A percentile compares a stretch with the other conserved stretches of the same genome.
These are phyloP conservation scores for Cytospora piceicola DNA, from an alignment of 2,329 filamentous ascomycete species.

Conservation along the genomic window DNA sequence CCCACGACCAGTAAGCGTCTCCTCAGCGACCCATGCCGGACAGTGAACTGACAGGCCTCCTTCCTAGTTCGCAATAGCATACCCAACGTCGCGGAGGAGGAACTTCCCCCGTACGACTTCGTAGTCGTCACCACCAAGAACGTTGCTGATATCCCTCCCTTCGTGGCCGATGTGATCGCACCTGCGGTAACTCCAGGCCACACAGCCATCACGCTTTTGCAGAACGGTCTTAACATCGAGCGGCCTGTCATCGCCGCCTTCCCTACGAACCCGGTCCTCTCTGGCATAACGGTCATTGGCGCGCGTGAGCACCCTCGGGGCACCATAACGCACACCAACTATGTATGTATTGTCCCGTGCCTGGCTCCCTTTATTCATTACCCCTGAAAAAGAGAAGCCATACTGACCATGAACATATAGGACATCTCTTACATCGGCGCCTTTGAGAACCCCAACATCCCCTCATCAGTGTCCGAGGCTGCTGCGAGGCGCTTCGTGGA, in stretches of 20 bases:
- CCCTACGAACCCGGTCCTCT: slow-evolving; percentile 56
- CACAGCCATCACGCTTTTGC: slow-evolving; percentile 60
- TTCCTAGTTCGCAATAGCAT: slow-evolving; percentile 50
- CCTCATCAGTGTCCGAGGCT: slow-evolving; percentile 25
- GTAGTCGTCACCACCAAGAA: slow-evolving; percentile 64
- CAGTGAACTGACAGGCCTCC: neutral
- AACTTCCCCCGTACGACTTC: slow-evolving; percentile 53
- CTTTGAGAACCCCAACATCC: slow-evolving; percentile 48
- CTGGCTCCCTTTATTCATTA: too few species aligned
- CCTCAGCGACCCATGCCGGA: neutral
- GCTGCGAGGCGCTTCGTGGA: slow-evolving; percentile 46
- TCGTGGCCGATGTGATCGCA: slow-evolving; percentile 51
- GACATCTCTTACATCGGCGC: slow-evolving; percentile 51
- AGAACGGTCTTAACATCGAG: slow-evolving; percentile 69
- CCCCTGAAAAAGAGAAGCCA: neutral
- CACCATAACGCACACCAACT: slow-evolving; percentile 55
- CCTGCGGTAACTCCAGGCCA: slow-evolving; percentile 55
- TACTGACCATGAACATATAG: neutral
- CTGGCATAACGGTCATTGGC: slow-evolving; percentile 57
- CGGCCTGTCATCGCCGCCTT: slow-evolving; percentile 54
- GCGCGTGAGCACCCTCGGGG: slow-evolving; percentile 52
- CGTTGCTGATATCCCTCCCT: slow-evolving; percentile 56
- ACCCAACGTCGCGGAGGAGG: slow-evolving; percentile 46
- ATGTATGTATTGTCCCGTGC: slow-evolving; percentile 40
- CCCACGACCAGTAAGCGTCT: slow-evolving; percentile 46